These are phyloP conservation scores for Oxytropis ochrocephala DNA, from an alignment of 306 rosid genomes.

Conservation along the genomic window DNA sequence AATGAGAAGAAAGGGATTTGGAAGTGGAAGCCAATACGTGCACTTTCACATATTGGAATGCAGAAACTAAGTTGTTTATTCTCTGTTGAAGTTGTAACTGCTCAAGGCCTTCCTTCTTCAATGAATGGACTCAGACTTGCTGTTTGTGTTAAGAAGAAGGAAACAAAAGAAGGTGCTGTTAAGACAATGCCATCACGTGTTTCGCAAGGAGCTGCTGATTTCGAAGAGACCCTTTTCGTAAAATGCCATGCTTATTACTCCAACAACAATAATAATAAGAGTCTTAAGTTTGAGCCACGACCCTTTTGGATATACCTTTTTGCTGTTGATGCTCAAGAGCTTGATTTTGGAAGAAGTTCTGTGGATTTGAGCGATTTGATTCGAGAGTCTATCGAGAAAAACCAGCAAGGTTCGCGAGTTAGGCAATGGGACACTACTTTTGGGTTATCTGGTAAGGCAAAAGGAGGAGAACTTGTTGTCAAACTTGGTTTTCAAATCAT, in stretches of 20 bases:
- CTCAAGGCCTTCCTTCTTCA: slow-evolving; percentile 87
- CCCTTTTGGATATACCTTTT: slow-evolving; percentile 69
- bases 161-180: slow-evolving; percentile 87
- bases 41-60: slow-evolving; percentile 84
- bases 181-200: slow-evolving; percentile 95
- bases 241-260: slow-evolving; percentile 63
- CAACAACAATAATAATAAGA: slow-evolving; percentile 26
- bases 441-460: slow-evolving; percentile 72
- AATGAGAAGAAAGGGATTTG: slow-evolving; percentile 72
- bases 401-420: slow-evolving; percentile 54
- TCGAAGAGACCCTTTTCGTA: slow-evolving; percentile 87
- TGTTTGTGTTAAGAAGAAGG: slow-evolving; percentile 82
- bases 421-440: slow-evolving; percentile 83
- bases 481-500: slow-evolving; percentile 90
- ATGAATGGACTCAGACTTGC: slow-evolving; percentile 89
- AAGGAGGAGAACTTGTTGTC: slow-evolving; percentile 78
- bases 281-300: slow-evolving; percentile 75
- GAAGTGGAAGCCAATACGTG: slow-evolving; percentile 94
- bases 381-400: slow-evolving; percentile 65
- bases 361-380: slow-evolving; percentile 76
- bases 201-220: slow-evolving; percentile 87
- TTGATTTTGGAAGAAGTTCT: slow-evolving; percentile 65
- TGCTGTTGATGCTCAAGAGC: slow-evolving; percentile 87
- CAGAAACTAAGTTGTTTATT: slow-evolving; percentile 76
- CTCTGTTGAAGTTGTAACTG: slow-evolving; percentile 73